Evolutionary conservation across 257 asterid genomes (phyloP), one percentile per base, ranked within the genome.

Genomic region (Avicennia marina): DNA sequence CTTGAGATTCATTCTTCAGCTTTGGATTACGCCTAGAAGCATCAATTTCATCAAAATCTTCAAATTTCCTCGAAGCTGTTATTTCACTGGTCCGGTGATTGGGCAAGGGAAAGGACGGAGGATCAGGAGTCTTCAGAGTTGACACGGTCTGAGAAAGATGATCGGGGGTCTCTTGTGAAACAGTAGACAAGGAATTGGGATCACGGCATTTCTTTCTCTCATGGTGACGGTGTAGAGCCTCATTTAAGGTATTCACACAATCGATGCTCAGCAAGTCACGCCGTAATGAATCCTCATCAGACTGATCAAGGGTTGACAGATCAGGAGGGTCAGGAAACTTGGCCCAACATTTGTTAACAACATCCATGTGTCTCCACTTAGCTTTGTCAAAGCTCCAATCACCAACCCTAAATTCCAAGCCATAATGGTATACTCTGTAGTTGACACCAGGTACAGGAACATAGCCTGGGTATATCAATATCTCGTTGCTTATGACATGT

Each of bases 331-430:
- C 85, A 0, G 89, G 96, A 65, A 93, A 89, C 68, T 68, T 82
- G 16, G 78, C 80, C 96, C 98, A 76, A 61, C 98, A 93, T 71
- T 73, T 80, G 66, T 75, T 73, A 20, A 73, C 90, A 48, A 85
- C 72, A 41, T 86, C 96, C 15, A 67, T 56, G 17, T 76, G 90
- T 59, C 95, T 81, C 90, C 87, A 89, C 64, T 84, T 82, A 24
- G 99, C 97, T 82, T 93, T 93, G 55, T 93, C 97, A 39, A 89
- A 93, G 58, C 91, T 89, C 99, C 96, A 84, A 53, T 79, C 65
- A 20, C 95, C 90, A 32, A 93, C 89, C 62, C 82, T 58, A 66
- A 82, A 93, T 49, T 93, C 99, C 77, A 93, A 56, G 34, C 96
- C 96, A 9, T 93, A 89, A 68, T 93, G 99, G 55, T 86, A 84